Evolutionary conservation across 768 basidiomycete species (phyloP).

Genomic region (Cystofilobasidium ferigula): DNA sequence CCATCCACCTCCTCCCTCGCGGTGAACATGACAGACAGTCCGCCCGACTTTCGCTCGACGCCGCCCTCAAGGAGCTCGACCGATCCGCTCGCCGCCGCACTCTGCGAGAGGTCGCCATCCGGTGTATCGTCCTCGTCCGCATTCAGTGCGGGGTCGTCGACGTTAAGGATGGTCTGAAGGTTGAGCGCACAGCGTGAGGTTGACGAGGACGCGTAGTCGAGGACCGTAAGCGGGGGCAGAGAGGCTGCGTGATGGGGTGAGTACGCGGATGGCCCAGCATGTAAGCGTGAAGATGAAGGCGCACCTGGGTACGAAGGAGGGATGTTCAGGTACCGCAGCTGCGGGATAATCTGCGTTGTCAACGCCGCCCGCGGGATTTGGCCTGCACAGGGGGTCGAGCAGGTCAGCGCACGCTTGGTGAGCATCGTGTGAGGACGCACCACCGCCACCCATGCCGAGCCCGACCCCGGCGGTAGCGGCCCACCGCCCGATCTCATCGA

Average conservation of each 20-base stretch:
- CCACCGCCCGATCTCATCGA: slow-evolving; percentile 31
- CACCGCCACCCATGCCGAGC: not conserved
- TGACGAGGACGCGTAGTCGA: not conserved
- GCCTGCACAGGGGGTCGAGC: not conserved
- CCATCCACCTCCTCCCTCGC: not conserved
- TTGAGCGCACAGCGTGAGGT: not conserved
- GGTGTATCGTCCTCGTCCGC: not conserved
- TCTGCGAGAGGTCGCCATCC: not conserved
- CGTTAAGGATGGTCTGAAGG: slow-evolving; percentile 5
- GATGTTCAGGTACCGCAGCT: slow-evolving; percentile 14
- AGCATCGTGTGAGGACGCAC: not conserved
- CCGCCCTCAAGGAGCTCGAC: not conserved
- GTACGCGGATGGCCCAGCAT: too few species aligned
- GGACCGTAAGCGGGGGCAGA: not conserved
- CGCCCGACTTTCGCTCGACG: not conserved
- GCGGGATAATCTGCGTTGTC: slow-evolving; percentile 13
- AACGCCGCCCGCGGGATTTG: slow-evolving; percentile 7
- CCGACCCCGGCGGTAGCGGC: slow-evolving; percentile 12
- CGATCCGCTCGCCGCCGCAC: not conserved
- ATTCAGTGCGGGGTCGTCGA: not conserved
- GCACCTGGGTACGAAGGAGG: slow-evolving; percentile 18
- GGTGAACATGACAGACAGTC: not conserved
- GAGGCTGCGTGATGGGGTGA: slow-evolving; percentile 9
- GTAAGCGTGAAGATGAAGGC: too few species aligned
- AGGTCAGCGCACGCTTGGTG: not conserved